Evolutionary conservation across 805 yeast genomes (phyloP).

Genomic region (Kazachstania viticola): DNA sequence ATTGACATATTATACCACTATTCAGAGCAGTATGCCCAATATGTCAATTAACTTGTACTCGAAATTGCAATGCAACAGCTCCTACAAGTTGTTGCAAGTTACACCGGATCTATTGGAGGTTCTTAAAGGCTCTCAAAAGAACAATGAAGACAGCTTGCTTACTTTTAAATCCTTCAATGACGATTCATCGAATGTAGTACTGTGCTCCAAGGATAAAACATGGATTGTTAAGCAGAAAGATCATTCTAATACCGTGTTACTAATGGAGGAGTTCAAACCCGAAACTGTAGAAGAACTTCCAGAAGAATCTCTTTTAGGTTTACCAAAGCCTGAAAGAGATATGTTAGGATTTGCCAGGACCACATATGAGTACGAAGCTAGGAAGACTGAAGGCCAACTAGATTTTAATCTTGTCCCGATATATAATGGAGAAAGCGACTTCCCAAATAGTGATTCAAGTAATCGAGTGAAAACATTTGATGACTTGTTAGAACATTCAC

Average conservation of each 20-base stretch:
- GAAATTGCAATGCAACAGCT: conserved; percentile 14
- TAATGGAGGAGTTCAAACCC: conserved; percentile 30
- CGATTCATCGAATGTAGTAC: conserved; percentile 35
- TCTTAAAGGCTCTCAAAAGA: conserved; percentile 13
- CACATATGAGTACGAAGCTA: conserved; percentile 29
- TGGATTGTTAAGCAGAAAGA: conserved; percentile 66
- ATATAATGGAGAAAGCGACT: conserved; percentile 25
- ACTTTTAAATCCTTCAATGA: conserved; percentile 24
- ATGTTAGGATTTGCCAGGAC: conserved; percentile 19
- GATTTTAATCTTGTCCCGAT: conserved; percentile 27
- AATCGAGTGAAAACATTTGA: conserved; percentile 17
- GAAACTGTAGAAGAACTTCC: conserved; percentile 10
- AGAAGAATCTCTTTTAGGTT: conserved; percentile 19
- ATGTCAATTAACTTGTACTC: conserved; percentile 12
- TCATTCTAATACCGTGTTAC: conserved; percentile 74
- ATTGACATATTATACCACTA: too few relatives aligned
- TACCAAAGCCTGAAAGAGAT: conserved; percentile 26
- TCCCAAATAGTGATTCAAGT: conserved; percentile 4
- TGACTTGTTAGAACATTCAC: conserved; percentile 33
- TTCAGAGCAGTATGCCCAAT: too few relatives aligned
- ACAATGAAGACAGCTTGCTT: conserved; percentile 6
- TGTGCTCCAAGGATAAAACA: conserved; percentile 49
- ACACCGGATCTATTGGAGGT: conserved; percentile 36
- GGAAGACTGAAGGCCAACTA: conserved; percentile 24
- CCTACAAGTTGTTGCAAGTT: conserved; percentile 42